Percentiles rank a stretch among this genome's conserved stretches.
Evolutionary conservation across 2,329 filamentous ascomycete genomes (phyloP).

Genomic region (Alternaria solani): DNA sequence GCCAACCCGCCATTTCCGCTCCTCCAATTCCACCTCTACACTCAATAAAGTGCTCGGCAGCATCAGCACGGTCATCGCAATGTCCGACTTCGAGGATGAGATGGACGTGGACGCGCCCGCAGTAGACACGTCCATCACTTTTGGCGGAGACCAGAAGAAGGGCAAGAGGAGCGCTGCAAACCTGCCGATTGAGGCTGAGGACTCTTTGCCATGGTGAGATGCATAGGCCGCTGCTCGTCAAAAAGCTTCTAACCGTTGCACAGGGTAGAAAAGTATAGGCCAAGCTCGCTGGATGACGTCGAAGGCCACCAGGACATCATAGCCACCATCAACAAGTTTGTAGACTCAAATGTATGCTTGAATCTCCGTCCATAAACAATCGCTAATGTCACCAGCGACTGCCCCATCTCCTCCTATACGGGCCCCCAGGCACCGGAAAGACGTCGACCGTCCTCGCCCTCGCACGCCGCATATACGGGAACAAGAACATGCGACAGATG

Average conservation of each 20-base stretch:
- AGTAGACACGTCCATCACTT: constrained; percentile 64
- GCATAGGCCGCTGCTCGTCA: fast-evolving
- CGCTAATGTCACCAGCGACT: constrained; percentile 65
- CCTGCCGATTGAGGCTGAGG: constrained; percentile 90
- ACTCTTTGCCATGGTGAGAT: constrained; percentile 86
- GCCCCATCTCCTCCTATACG: constrained; percentile 95
- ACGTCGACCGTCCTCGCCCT: constrained; percentile 96
- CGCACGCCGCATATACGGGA: constrained; percentile 89
- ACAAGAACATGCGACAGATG: constrained; percentile 95
- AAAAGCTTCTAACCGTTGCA: constrained; percentile 4
- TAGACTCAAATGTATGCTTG: constrained; percentile 78
- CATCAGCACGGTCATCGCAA: constrained; percentile 33
- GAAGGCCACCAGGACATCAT: constrained; percentile 98
- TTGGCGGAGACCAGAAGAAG: constrained; percentile 80
- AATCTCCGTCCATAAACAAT: fast-evolving
- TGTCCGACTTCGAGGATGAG: constrained; percentile 68
- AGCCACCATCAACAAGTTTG: constrained; percentile 95
- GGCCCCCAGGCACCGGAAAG: constrained; percentile 95
- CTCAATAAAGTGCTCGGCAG: fast-evolving
- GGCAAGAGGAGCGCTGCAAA: constrained; percentile 94
- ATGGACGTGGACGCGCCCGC: constrained; percentile 72
- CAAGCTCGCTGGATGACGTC: constrained; percentile 86
- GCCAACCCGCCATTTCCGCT: neutral
- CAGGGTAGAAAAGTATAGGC: constrained; percentile 97
- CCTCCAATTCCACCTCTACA: neutral